Conservation (phyloP, 495 filamentous ascomycete species). For the Bryoglossum gracile region DNA sequence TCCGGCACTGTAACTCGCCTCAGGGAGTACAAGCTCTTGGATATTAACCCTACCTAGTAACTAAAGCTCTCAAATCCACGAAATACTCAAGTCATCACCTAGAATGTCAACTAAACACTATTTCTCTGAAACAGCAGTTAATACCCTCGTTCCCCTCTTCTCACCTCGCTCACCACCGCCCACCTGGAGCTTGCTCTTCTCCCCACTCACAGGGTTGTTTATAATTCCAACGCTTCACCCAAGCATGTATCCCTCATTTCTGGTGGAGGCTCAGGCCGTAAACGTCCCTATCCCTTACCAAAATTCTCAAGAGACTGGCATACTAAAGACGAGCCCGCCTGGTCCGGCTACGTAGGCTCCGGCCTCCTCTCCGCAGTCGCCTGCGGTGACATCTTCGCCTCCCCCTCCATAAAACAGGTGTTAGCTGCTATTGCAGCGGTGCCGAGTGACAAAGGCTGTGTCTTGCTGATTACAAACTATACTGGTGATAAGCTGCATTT, state of each 20-base stretch:
- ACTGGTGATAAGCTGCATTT: constrained; percentile 61
- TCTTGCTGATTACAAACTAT: constrained; percentile 60
- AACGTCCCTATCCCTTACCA: too few relatives aligned
- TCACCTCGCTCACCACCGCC: too few relatives aligned
- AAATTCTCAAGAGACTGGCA: too few relatives aligned
- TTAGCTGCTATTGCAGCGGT: constrained; percentile 48
- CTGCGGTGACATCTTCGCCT: constrained; percentile 55
- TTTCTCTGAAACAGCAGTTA: constrained; percentile 20
- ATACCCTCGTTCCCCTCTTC: constrained; percentile 43
- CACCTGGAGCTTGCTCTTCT: too few relatives aligned
- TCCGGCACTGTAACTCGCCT: too few relatives aligned
- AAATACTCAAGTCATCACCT: too few relatives aligned
- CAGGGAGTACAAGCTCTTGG: too few relatives aligned
- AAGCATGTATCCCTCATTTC: constrained; percentile 51
- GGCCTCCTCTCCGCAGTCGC: constrained; percentile 54
- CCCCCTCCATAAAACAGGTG: constrained; percentile 55
- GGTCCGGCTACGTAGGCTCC: constrained; percentile 55
- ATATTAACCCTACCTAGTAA: too few relatives aligned
- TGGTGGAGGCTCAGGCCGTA: constrained; percentile 53
- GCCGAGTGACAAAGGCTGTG: constrained; percentile 48
- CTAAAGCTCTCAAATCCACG: too few relatives aligned
- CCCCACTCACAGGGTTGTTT: too few relatives aligned
- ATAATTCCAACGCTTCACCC: too few relatives aligned
- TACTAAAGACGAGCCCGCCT: constrained; percentile 59
- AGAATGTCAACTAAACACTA: constrained; percentile 22